A percentile compares a stretch with the other conserved stretches of the same genome.
phyloP scores from a whole-genome alignment of 2,329 filamentous ascomycete genomes.

The Bimuria novae-zelandiae region DNA sequence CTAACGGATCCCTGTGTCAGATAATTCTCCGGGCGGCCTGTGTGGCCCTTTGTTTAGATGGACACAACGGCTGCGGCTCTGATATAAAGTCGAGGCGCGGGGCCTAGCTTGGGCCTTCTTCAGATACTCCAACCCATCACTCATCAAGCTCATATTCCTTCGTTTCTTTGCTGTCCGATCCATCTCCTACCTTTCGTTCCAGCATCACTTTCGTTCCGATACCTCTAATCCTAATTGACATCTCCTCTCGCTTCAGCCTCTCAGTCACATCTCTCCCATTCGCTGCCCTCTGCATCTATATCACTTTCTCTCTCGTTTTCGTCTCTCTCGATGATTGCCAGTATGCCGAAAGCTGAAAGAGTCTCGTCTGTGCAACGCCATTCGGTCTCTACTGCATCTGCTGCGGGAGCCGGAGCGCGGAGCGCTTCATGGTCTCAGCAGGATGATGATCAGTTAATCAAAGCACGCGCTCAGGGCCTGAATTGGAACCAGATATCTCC shows the following conservation, averaged over 20 bases:
- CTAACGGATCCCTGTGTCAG: slow-evolving; percentile 47
- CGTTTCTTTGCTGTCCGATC: slow-evolving; percentile 37
- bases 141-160: slow-evolving; percentile 36
- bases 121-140: slow-evolving; percentile 31
- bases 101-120: slow-evolving; percentile 11
- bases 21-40: slow-evolving; percentile 42
- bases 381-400: slow-evolving; percentile 39
- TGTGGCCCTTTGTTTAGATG: slow-evolving; percentile 29
- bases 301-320: slow-evolving; percentile 20
- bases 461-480: slow-evolving; percentile 72
- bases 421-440: slow-evolving; percentile 67
- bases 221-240: slow-evolving; percentile 38
- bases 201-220: slow-evolving; percentile 36
- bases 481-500: slow-evolving; percentile 84
- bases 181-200: slow-evolving; percentile 40
- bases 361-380: slow-evolving; percentile 33
- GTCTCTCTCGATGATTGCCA: slow-evolving; percentile 32
- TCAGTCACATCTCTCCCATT: slow-evolving; percentile 22
- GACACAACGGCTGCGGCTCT: slow-evolving; percentile 32
- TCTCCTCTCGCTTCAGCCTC: slow-evolving; percentile 30
- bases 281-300: slow-evolving; percentile 13
- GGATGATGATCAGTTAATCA: slow-evolving; percentile 75
- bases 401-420: slow-evolving; percentile 36
- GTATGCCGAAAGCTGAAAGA: slow-evolving; percentile 54
- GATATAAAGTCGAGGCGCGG: slow-evolving; percentile 37